Evolutionary conservation across 1,139 yeast species (phyloP), one percentile per base, ranked within the genome.

Genomic region (Chernovozyma aurita): DNA sequence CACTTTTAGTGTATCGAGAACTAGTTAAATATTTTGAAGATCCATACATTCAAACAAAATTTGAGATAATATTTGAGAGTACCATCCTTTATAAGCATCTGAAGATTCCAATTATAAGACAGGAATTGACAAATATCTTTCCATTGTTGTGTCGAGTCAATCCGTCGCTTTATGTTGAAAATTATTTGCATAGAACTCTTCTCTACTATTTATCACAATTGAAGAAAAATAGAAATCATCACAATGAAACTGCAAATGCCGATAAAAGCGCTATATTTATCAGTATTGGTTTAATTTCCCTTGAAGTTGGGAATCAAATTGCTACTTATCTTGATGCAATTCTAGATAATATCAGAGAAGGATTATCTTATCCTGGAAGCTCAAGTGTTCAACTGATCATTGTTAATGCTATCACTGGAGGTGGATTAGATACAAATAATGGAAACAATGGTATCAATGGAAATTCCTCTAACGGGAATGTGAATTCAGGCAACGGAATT

Each of bases 251-350:
- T 3, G 67, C 70, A 15, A 66, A 65, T 38, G 51, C 63, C 7
- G 98, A 92, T 49, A 76, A 86, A 42, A 76, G 88, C 15, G 77
- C 85, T 14, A 85, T 90, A 4, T 76, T 88, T 46, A 66, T 73
- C n/a, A 81, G 95, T 27, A 83, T 90, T 35, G 98, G 97, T 24
- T 79, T 83, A 44, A 82, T 92, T 30, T 81, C 96, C 0, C 69
- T 77, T 30, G 90, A 88, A 45, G 95, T 90, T 1, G 84, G 90
- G 6, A 83, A 87, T 41, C 88, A 83, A 49, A 85, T 92, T 67
- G 85, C 92, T 3, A 86, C 94, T 2, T 92, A 90, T 51, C 65
- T 90, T 36, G 95, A 88, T 55, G 90, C 94, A 2, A 83, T 92
- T 24, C 63, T 90, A 36, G 90, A 84, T 42, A 86, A 83, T 46